Percentiles rank a stretch among this genome's conserved stretches.
Evolutionary conservation across 352 stramenopile genomes (phyloP).

Genomic region (Thraustochytrium sp.): DNA sequence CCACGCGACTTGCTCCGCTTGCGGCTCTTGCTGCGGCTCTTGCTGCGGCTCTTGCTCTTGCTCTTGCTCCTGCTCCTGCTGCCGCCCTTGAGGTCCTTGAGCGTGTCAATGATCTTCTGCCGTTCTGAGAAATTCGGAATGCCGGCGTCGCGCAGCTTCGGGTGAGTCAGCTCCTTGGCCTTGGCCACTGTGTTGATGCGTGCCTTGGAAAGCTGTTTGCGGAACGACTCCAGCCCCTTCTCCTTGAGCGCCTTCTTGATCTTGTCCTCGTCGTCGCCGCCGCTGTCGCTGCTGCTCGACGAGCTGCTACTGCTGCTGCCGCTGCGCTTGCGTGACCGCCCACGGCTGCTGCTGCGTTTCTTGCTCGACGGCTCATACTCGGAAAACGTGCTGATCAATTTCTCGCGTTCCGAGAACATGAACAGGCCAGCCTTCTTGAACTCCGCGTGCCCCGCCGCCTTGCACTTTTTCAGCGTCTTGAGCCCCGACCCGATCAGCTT

Average conservation of each 20-base stretch:
- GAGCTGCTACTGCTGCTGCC: not conserved
- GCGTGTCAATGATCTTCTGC: conserved; percentile 29
- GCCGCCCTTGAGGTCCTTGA: not conserved
- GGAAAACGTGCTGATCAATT: not conserved
- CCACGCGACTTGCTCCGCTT: not conserved
- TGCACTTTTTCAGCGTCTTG: not conserved
- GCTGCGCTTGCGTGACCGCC: not conserved
- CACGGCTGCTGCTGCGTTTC: not conserved
- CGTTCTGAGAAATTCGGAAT: not conserved
- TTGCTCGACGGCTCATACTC: not conserved
- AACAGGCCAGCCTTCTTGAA: not conserved
- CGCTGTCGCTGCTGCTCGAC: not conserved
- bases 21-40: not conserved
- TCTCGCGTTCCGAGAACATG: conserved; percentile 9
- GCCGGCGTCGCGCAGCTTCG: not conserved
- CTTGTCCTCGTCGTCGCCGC: not conserved
- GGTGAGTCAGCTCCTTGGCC: not conserved
- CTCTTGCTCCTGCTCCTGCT: not conserved
- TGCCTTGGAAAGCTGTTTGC: not conserved
- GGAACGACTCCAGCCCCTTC: not conserved
- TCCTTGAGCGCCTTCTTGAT: conserved; percentile 9
- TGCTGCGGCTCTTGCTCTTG: not conserved
- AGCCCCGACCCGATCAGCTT: not conserved
- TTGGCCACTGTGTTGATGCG: not conserved
- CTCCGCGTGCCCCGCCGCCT: not conserved